Base-by-base conservation (phyloP, 2,329 filamentous ascomycete genomes). In the Monosporascus sp. region DNA sequence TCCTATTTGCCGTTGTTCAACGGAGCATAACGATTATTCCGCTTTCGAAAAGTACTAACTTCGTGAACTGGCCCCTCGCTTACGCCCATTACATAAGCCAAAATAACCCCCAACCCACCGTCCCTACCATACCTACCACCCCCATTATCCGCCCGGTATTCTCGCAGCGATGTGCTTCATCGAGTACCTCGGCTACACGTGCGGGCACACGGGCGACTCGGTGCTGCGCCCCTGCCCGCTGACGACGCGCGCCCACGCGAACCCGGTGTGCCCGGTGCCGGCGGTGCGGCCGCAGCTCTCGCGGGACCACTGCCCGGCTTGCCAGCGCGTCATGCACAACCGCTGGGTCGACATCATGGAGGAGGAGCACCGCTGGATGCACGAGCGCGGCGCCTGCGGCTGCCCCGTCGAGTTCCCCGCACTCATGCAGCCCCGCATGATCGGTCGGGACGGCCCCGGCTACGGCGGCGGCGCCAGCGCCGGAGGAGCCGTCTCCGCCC, bases 111-210 rank as follows among this genome's bases (percentile, higher is more conserved):
- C 9, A 31, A 11, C 27, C 27, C 3, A 31, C 27, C 27, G 27
- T 39, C 38, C 17, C 38, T 41, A 18, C 38, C 6, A 1, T 41
- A 3, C 7, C 5, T 8, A 18, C 17, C 4, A 8, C 0, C 18
- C 38, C 18, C 6, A 7, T 18, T 18, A 8, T 4, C 38, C 5
- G 38, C 17, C 18, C 7, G 11, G 17, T 41, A 18, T 41, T 41
- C 11, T n/a, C 38, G 18, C 17, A 41, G 66, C 54, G 3, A 80
- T 79, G 77, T 79, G 77, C 58, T 70, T 77, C 62, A 65, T 68
- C 35, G 74, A 77, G 59, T 77, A 68, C 57, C 61, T 76, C 47
- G 72, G 70, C 50, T 79, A 77, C 62, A 70, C 64, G 36, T 80
- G 77, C 60, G 77, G 76, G 17, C 77, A 80, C 63, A 72, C 70